Evolutionary conservation across 257 asterid genomes (phyloP), one percentile per base, ranked within the genome.

Genomic region (Petunia secreta): DNA sequence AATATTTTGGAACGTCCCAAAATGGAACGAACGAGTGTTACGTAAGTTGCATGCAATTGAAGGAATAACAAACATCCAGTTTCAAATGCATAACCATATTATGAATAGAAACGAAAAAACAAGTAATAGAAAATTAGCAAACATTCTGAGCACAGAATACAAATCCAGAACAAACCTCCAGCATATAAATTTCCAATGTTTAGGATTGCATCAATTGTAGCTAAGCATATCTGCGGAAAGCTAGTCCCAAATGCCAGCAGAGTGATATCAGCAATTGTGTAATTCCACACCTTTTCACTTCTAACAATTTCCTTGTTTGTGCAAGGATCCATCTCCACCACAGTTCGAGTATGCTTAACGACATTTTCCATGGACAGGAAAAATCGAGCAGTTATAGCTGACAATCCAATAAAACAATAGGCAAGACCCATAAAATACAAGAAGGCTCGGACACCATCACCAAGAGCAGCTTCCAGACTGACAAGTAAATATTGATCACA

Each of bases 231-330:
- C 89, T 93, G 99, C 14, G 99, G 99, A 82, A 95, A 95, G 88
- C 99, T 95, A 10, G 99, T 95, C 79, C 99, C 99, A 77, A 95
- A 92, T 63, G 99, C 99, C 87, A 93, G 91, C 80, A 95, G 84
- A 55, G 94, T 75, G 84, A 95, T 93, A 81, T 92, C 99, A 34
- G 99, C 99, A 81, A 95, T 88, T 59, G 97, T 82, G 84, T 87
- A 95, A 79, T 95, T 93, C 98, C 99, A 95, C 48, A 95, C 97
- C 86, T 91, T 95, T 77, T 80, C 84, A 62, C 86, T 85, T 85
- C 63, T 88, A 79, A 89, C 84, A 55, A 79, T 37, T 85, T 87
- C 76, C 82, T 82, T 83, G 63, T 90, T 92, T 15, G 97, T 92
- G 36, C 4, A 9, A 74, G 97, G 91, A 78, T 95, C 97, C 60